A percentile compares a stretch with the other conserved stretches of the same genome.
phyloP scores from a whole-genome alignment of 169 alveolate genomes.

The Plasmodium coatneyi region DNA sequence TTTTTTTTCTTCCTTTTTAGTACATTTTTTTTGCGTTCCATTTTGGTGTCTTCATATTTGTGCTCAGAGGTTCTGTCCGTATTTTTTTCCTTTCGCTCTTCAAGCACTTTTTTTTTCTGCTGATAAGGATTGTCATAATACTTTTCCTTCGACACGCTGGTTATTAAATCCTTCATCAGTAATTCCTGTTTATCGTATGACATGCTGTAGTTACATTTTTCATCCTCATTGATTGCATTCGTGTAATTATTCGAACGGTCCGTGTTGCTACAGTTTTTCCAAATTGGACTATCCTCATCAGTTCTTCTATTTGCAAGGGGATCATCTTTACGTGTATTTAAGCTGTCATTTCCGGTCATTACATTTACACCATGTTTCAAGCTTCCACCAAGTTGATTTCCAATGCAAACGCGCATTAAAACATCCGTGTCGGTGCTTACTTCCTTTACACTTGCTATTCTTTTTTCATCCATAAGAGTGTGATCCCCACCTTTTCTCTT shows the following conservation, averaged over 20 bases:
- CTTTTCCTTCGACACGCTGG: slow-evolving; percentile 21
- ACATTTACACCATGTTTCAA: not conserved
- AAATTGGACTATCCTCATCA: slow-evolving; percentile 3
- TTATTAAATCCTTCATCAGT: slow-evolving; percentile 4
- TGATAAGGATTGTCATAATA: not conserved
- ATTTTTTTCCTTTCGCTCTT: not conserved
- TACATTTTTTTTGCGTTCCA: not conserved
- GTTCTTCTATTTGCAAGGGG: not conserved
- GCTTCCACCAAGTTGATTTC: not conserved
- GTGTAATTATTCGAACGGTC: not conserved
- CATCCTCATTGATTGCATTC: not conserved
- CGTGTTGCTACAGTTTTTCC: not conserved
- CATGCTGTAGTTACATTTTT: not conserved
- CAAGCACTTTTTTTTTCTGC: not conserved
- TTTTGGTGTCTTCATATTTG: not conserved
- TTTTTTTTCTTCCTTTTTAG: slow-evolving; percentile 12
- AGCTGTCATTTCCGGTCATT: not conserved
- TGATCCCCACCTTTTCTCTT: not conserved
- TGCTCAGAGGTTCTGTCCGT: not conserved
- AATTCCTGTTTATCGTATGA: not conserved
- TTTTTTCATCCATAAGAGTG: not conserved
- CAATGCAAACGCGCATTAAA: not conserved
- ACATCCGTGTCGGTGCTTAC: not conserved
- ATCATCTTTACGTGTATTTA: not conserved
- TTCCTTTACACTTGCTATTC: not conserved